phyloP scores from a whole-genome alignment of 169 alveolate species.

The Cryptosporidium bovis region DNA sequence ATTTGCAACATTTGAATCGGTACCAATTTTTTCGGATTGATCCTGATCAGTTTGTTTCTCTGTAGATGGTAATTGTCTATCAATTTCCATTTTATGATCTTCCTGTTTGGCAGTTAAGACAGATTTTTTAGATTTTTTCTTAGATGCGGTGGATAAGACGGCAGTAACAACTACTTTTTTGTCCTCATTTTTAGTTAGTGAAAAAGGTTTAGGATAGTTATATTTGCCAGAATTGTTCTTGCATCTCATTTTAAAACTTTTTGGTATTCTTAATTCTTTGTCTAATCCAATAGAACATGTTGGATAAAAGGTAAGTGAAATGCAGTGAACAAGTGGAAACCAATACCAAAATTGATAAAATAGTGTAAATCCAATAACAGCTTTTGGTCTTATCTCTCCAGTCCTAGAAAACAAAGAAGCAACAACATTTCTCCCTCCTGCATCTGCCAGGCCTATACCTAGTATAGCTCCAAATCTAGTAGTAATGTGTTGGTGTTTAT shows the following conservation, averaged over 20 bases:
- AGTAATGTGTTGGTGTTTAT: slow-evolving; percentile 94
- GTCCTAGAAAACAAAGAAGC: slow-evolving; percentile 82
- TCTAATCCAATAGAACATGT: slow-evolving; percentile 91
- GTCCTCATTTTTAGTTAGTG: slow-evolving; percentile 80
- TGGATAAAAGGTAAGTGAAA: slow-evolving; percentile 91
- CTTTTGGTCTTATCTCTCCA: slow-evolving; percentile 90
- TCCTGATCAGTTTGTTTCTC: slow-evolving; percentile 82
- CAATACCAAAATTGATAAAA: slow-evolving; percentile 97
- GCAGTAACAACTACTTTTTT: slow-evolving; percentile 88
- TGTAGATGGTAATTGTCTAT: slow-evolving; percentile 79
- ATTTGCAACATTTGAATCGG: slow-evolving; percentile 65
- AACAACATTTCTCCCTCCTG: slow-evolving; percentile 91
- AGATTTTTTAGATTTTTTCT: slow-evolving; percentile 77
- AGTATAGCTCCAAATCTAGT: slow-evolving; percentile 96
- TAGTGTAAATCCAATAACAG: slow-evolving; percentile 95
- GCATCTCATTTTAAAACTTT: slow-evolving; percentile 84
- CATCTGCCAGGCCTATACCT: slow-evolving; percentile 93
- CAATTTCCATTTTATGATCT: slow-evolving; percentile 15
- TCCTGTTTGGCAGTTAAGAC: slow-evolving; percentile 79
- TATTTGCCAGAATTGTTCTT: slow-evolving; percentile 83
- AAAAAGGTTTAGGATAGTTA: slow-evolving; percentile 83
- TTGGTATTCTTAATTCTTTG: slow-evolving; percentile 88
- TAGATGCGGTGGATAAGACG: slow-evolving; percentile 75
- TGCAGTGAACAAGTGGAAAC: slow-evolving; percentile 95
- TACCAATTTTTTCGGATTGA: slow-evolving; percentile 60